Base-by-base conservation (phyloP, 805 yeast species). In the Diddensiella caesifluorescens region DNA sequence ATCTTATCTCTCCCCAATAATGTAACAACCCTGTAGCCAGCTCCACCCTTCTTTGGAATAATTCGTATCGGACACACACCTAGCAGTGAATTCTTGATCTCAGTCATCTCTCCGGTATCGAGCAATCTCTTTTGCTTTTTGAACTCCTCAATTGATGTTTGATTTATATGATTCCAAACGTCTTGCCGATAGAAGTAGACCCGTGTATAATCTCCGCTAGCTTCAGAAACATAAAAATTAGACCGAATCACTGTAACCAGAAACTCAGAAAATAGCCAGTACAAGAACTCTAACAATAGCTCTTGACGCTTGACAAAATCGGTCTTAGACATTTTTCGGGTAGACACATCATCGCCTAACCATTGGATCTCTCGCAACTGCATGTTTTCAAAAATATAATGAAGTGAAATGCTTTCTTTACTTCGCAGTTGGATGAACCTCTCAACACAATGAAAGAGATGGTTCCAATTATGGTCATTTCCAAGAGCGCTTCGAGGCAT, bases 161-260 rank as follows among this genome's bases (percentile, higher is more conserved):
- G 2, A 75, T 64, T 13, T 73, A 59, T 26, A 34, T 32, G 6
- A 50, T 54, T 13, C 95, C 95, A 87, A 1, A 65, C 59, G 19
- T 62, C 66, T 41, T 79, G 87, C 13, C 80, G 69, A 52, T 73
- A 84, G 54, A 67, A 84, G 0, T 68, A 40, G 0, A 75, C 44
- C 3, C 62, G 60, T 6, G 56, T 60, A 0, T 65, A 55, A 15
- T 58, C 41, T 0, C 69, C 66, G 6, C 75, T 71, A 1, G 67
- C 59, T 36, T 79, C 83, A 0, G 92, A 80, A 4, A 81, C 79
- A 54, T 83, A 80, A 64, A 86, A 88, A 52, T 74, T 76, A 0
- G 73, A 59, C 0, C 65, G 59, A 0, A 84, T 50, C 1, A 83
- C 45, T 13, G 63, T 67, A 5, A 71, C 62, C 0, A 84, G 48